A percentile compares a stretch with the other conserved stretches of the same genome.
Evolutionary conservation across 208 protist genomes (phyloP).

Genomic region (Acanthamoeba culbertsoni): DNA sequence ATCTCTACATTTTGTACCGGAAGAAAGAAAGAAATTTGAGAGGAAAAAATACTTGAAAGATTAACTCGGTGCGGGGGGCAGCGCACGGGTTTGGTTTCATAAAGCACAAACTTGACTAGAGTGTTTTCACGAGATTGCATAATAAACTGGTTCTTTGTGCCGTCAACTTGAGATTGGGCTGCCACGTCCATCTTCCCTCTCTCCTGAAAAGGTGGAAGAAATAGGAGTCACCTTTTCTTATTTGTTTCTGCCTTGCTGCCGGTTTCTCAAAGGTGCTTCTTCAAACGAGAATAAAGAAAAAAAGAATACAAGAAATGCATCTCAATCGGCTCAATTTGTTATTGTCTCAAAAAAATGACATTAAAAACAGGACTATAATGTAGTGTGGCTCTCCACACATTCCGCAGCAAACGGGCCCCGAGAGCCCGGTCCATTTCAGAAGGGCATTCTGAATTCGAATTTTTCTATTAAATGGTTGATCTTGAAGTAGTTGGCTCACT

Average conservation of each 20-base stretch:
- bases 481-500: background rate
- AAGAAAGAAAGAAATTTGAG: background rate
- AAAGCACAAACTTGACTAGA: conserved; percentile 46
- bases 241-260: too few species aligned
- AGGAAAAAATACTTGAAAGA: background rate
- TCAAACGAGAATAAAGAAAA: too few species aligned
- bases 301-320: too few species aligned
- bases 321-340: too few species aligned
- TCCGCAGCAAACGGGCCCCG: too few species aligned
- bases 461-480: background rate
- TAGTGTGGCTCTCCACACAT: too few species aligned
- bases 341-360: too few species aligned
- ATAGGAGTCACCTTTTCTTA: too few species aligned
- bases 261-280: too few species aligned
- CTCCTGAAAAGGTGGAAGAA: too few species aligned
- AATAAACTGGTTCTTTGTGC: background rate
- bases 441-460: background rate
- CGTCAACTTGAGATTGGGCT: background rate
- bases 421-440: background rate
- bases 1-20: conserved; percentile 42
- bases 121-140: background rate
- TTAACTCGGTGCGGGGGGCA: background rate
- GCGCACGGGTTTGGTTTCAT: background rate
- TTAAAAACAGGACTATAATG: too few species aligned
- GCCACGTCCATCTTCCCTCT: background rate